Base-by-base conservation (phyloP, 2,329 filamentous ascomycete species). In the Clonostachys rosea region DNA sequence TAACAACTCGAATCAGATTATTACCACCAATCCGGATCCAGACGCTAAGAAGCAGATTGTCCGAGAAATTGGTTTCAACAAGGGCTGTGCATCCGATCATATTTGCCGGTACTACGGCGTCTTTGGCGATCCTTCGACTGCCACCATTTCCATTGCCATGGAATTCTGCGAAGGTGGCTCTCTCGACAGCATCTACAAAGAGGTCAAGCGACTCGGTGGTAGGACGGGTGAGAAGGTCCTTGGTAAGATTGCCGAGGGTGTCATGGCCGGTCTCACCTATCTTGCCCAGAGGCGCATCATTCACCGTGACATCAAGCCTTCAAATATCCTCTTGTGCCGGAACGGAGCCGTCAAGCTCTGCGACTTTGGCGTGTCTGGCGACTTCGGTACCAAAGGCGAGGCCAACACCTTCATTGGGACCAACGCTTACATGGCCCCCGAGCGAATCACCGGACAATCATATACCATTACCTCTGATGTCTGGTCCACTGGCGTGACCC, bases 381-480 rank as follows among this genome's bases (percentile, higher is more conserved):
- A 97, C 66, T 97, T 97, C 62, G 95, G 94, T 54, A 99, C 94
- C 44, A 97, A 99, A 68, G 94, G 94, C 46, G 94, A 97, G 64
- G 94, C 94, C 54, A 96, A 97, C 66, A 99, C 94, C 0, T 99
- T 99, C 62, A 99, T 99, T 62, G 94, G 94, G 53, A 99, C 94
- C 12, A 95, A 89, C 51, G 99, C 97, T 66, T 99, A 99, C 74
- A 99, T 99, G 94, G 94, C 94, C 5, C 94, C 94, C 0, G 94
- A 99, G 67, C 87, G 94, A 45, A 99, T 99, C 65, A 96, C 94
- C 2, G 94, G 94, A 49, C 90, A 97, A 71, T 92, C 87, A 44
- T 99, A 99, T 68, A 99, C 92, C 51, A 99, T 99, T 66, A 99
- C 92, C 3, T 96, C 91, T 8, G 94, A 99, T 58, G 94, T 99